Evolutionary conservation across 2,329 filamentous ascomycete genomes (phyloP).

Genomic region (Venturia pyrina): DNA sequence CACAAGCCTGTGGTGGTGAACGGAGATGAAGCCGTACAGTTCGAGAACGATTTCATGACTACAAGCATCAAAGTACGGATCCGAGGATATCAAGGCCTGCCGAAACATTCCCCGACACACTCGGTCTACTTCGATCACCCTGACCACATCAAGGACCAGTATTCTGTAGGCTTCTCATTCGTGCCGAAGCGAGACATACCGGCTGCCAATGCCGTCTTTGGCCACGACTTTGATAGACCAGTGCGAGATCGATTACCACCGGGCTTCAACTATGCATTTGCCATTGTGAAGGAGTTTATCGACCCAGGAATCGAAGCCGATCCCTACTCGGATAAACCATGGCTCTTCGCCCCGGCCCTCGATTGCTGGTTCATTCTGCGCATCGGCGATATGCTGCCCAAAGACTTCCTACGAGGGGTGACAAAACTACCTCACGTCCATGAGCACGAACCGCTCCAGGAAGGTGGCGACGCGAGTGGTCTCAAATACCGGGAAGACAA

Average conservation of each 20-base stretch:
- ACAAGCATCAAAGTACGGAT: slow-evolving; percentile 69
- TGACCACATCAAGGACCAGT: slow-evolving; percentile 54
- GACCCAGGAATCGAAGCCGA: slow-evolving; percentile 89
- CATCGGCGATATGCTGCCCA: background rate
- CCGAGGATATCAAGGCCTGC: slow-evolving; percentile 43
- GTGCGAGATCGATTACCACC: slow-evolving; percentile 79
- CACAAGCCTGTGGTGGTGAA: slow-evolving; percentile 64
- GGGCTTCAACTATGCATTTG: slow-evolving; percentile 75
- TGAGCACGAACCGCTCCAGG: background rate
- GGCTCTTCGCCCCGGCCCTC: slow-evolving; percentile 73
- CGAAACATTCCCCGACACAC: background rate
- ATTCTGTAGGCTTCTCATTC: slow-evolving; percentile 74
- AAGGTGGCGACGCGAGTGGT: background rate
- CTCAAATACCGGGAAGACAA: slow-evolving; percentile 28
- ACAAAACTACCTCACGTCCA: background rate
- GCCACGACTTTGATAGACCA: slow-evolving; percentile 89
- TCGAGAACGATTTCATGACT: slow-evolving; percentile 55
- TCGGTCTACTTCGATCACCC: slow-evolving; percentile 1
- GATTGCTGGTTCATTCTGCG: slow-evolving; percentile 2
- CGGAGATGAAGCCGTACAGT: slow-evolving; percentile 47
- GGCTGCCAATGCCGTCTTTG: slow-evolving; percentile 71
- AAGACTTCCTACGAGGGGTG: background rate
- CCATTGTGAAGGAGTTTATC: slow-evolving; percentile 80
- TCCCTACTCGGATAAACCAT: slow-evolving; percentile 75
- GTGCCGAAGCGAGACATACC: slow-evolving; percentile 56